These are phyloP conservation scores for Crithidia brevicula DNA, from an alignment of 208 protist genomes.

Conservation along the genomic window DNA sequence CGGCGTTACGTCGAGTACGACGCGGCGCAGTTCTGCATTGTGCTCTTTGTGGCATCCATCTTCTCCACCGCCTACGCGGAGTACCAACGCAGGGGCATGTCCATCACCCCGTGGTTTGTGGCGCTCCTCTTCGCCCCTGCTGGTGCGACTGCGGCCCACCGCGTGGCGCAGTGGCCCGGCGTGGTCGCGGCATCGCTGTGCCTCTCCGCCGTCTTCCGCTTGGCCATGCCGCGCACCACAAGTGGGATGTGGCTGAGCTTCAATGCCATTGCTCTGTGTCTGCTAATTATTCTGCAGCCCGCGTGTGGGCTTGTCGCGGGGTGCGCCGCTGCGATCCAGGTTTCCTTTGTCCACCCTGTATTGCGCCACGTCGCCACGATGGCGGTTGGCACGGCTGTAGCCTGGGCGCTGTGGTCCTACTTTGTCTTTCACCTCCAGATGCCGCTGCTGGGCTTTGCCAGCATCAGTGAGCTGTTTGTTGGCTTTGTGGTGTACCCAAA, in stretches of 20 bases:
- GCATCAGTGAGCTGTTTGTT: slow-evolving; percentile 54
- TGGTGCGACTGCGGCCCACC: slow-evolving; percentile 18
- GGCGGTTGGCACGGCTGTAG: slow-evolving; percentile 27
- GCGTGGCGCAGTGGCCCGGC: slow-evolving; percentile 26
- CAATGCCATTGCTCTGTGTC: slow-evolving; percentile 57
- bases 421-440: slow-evolving; percentile 37
- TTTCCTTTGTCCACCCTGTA: slow-evolving; percentile 47
- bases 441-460: slow-evolving; percentile 28
- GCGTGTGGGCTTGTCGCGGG: slow-evolving; percentile 55
- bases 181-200: slow-evolving; percentile 16
- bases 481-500: slow-evolving; percentile 72
- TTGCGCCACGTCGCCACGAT: slow-evolving; percentile 16
- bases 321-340: slow-evolving; percentile 48
- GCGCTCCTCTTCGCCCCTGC: slow-evolving; percentile 32
- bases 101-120: slow-evolving; percentile 42
- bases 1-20: slow-evolving; percentile 62
- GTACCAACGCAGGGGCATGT: slow-evolving; percentile 51
- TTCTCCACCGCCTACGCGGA: slow-evolving; percentile 62
- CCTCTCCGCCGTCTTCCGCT: slow-evolving; percentile 17
- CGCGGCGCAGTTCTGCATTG: slow-evolving; percentile 60
- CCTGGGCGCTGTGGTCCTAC: slow-evolving; percentile 40
- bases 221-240: slow-evolving; percentile 7
- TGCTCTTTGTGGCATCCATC: slow-evolving; percentile 56
- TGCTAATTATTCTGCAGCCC: slow-evolving; percentile 62
- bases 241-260: slow-evolving; percentile 52